A percentile compares a stretch with the other conserved stretches of the same genome.
phyloP scores from a whole-genome alignment of 331 rosid species.

The Cydonia oblonga region DNA sequence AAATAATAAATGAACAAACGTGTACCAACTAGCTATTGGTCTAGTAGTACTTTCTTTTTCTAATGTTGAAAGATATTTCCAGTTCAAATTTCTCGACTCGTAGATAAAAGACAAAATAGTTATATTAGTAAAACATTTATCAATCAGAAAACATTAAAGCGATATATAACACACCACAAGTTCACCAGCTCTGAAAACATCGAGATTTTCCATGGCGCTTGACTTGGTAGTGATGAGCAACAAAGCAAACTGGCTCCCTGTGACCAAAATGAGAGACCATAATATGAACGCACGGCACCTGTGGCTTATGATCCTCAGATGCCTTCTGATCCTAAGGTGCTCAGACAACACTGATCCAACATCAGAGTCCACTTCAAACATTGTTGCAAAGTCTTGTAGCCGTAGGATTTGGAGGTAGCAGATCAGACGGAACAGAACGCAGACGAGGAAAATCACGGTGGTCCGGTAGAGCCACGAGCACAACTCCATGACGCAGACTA shows the following conservation, averaged over 20 bases:
- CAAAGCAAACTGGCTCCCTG: conserved; percentile 64
- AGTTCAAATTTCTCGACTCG: neutral
- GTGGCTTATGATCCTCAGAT: conserved; percentile 78
- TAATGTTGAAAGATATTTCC: too few relatives aligned
- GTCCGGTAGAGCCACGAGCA: conserved; percentile 78
- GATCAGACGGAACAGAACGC: conserved; percentile 79
- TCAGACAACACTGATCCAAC: conserved; percentile 67
- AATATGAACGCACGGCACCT: conserved; percentile 63
- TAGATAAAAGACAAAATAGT: too few relatives aligned
- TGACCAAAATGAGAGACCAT: conserved; percentile 39
- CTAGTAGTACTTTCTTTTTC: too few relatives aligned
- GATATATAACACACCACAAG: conserved; percentile 47
- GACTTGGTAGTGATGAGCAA: conserved; percentile 45
- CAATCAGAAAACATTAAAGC: too few relatives aligned
- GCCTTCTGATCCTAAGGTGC: conserved; percentile 75
- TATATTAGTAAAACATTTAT: too few relatives aligned
- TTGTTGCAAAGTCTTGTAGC: conserved; percentile 51
- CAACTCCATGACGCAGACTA: conserved; percentile 64
- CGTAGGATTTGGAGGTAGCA: conserved; percentile 86
- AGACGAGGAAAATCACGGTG: conserved; percentile 58
- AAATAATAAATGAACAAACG: too few relatives aligned
- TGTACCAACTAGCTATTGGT: too few relatives aligned
- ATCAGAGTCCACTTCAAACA: conserved; percentile 65
- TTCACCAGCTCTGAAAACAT: conserved; percentile 50
- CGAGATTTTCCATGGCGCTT: conserved; percentile 6